These are phyloP conservation scores for Pythium phragmiticola DNA, from an alignment of 352 stramenopile genomes.

Conservation along the genomic window DNA sequence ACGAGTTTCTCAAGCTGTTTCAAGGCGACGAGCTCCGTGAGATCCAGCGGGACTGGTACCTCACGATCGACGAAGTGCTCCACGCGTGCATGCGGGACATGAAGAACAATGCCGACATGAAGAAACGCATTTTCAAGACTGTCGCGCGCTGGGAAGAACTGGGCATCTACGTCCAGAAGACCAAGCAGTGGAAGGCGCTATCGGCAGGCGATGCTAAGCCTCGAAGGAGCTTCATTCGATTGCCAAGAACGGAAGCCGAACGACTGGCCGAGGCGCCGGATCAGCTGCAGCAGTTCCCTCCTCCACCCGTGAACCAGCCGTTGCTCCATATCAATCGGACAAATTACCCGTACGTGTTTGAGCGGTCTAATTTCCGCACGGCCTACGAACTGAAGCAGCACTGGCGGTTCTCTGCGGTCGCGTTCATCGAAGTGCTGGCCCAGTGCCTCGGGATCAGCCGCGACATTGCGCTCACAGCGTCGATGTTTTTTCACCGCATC, in stretches of 20 bases:
- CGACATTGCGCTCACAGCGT: slow-evolving; percentile 71
- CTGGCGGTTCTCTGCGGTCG: slow-evolving; percentile 76
- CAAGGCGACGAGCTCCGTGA: slow-evolving; percentile 49
- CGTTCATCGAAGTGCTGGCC: slow-evolving; percentile 78
- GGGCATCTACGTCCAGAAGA: slow-evolving; percentile 72
- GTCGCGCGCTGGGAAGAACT: slow-evolving; percentile 84
- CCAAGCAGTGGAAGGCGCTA: slow-evolving; percentile 77
- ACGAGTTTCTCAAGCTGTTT: slow-evolving; percentile 87
- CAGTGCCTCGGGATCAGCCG: slow-evolving; percentile 64
- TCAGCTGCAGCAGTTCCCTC: slow-evolving; percentile 77
- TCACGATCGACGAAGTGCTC: slow-evolving; percentile 77
- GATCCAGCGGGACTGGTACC: slow-evolving; percentile 78
- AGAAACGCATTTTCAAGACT: slow-evolving; percentile 83
- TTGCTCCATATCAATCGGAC: slow-evolving; percentile 67
- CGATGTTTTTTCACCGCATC: slow-evolving; percentile 77
- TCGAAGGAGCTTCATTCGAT: slow-evolving; percentile 41
- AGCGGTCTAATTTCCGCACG: slow-evolving; percentile 54
- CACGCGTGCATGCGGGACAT: slow-evolving; percentile 71
- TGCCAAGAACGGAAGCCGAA: slow-evolving; percentile 66
- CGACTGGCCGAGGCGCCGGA: slow-evolving; percentile 63
- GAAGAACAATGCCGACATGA: slow-evolving; percentile 57
- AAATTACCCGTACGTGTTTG: slow-evolving; percentile 74
- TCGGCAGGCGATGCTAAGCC: slow-evolving; percentile 70
- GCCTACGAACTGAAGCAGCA: slow-evolving; percentile 76
- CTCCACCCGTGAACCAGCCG: slow-evolving; percentile 33